Conservation (phyloP, 1,139 yeast species). For the Yamadazyma blattariae region DNA sequence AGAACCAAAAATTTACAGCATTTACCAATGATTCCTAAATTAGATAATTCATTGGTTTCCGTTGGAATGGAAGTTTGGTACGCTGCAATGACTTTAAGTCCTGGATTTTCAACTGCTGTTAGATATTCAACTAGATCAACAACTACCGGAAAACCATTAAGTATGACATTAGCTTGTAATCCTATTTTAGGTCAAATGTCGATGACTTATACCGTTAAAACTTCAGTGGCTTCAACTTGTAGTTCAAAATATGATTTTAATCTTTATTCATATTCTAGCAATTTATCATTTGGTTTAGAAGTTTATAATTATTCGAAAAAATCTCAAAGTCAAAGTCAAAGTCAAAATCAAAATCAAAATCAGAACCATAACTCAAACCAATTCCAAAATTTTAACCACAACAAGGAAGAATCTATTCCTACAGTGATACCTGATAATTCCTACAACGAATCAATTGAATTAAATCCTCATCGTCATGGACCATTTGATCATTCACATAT, state of each 20-base stretch:
- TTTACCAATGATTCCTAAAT: conserved; percentile 31
- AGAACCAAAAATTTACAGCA: conserved; percentile 7
- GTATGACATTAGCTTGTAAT: conserved; percentile 82
- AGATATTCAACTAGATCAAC: conserved; percentile 86
- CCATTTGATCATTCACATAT: conserved; percentile 3
- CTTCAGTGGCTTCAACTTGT: conserved; percentile 73
- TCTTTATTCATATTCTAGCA: conserved; percentile 85
- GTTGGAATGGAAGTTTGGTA: conserved; percentile 90
- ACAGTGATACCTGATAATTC: neutral
- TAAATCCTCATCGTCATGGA: conserved; percentile 11
- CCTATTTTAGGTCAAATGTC: conserved; percentile 91
- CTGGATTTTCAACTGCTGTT: conserved; percentile 79
- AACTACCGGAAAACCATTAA: conserved; percentile 82
- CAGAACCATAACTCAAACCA: too few species aligned
- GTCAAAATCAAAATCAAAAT: too few species aligned
- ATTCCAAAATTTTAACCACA: too few species aligned
- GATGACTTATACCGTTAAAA: conserved; percentile 83
- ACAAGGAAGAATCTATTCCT: conserved; percentile 2
- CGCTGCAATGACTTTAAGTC: conserved; percentile 79
- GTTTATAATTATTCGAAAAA: conserved; percentile 52
- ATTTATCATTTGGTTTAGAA: conserved; percentile 83
- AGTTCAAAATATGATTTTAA: conserved; percentile 89
- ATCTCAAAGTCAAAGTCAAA: too few species aligned
- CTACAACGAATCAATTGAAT: too few species aligned
- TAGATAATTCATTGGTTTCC: conserved; percentile 53